Evolutionary conservation across 129 eudicot genomes (phyloP).

Genomic region (Oenanthe sinensis): DNA sequence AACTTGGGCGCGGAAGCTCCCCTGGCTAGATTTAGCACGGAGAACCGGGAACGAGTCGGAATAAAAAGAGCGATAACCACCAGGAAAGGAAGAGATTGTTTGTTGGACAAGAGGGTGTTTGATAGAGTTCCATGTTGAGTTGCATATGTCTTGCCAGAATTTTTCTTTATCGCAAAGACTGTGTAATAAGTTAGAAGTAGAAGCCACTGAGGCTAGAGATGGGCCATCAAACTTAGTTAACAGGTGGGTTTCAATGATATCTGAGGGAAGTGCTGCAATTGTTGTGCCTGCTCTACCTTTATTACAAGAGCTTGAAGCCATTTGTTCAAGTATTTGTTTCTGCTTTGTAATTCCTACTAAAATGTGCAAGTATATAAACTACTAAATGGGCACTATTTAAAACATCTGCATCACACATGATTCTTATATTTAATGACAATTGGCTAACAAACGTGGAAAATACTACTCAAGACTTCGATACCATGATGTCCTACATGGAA

Average conservation of each 20-base stretch:
- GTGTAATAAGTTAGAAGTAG: background rate
- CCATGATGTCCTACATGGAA: too few species aligned
- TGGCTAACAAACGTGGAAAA: too few species aligned
- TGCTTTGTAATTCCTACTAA: too few species aligned
- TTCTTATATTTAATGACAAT: too few species aligned
- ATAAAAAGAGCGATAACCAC: conserved; percentile 1
- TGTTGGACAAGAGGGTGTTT: background rate
- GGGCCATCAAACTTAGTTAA: conserved; percentile 3
- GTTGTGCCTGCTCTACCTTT: background rate
- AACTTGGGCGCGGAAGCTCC: background rate
- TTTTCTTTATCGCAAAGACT: background rate
- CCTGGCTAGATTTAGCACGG: background rate
- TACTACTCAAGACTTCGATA: too few species aligned
- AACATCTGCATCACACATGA: too few species aligned
- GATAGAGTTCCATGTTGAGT: background rate
- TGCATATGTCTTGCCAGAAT: background rate
- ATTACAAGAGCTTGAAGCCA: background rate
- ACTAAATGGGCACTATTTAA: too few species aligned
- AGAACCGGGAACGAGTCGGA: conserved; percentile 8
- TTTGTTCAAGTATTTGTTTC: background rate
- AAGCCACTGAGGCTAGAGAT: background rate
- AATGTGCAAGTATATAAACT: too few species aligned
- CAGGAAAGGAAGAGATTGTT: background rate
- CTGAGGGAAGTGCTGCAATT: background rate
- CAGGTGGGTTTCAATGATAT: conserved; percentile 4